A percentile compares a stretch with the other conserved stretches of the same genome.
These are phyloP conservation scores for Erodium maritimum DNA, from an alignment of 345 rosid species.

Conservation along the genomic window DNA sequence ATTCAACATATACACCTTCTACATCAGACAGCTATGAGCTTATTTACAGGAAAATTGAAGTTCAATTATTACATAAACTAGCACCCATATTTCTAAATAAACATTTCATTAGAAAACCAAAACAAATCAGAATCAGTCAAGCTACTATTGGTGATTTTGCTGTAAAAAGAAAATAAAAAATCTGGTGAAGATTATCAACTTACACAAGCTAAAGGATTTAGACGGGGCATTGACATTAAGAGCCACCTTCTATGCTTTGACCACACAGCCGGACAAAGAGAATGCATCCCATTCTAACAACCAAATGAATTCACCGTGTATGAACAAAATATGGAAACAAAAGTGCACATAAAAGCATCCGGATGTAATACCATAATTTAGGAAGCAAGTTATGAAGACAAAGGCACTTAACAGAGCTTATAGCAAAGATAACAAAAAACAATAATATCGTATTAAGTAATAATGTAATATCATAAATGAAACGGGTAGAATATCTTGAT, in stretches of 20 bases:
- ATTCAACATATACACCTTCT: not conserved
- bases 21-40: not conserved
- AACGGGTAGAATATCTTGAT: too few relatives aligned
- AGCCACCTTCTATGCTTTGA: constrained; percentile 97
- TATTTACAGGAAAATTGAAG: not conserved
- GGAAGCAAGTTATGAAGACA: too few relatives aligned
- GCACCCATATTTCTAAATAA: too few relatives aligned
- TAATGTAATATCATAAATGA: too few relatives aligned
- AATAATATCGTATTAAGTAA: too few relatives aligned
- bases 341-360: too few relatives aligned
- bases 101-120: too few relatives aligned
- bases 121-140: too few relatives aligned
- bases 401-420: too few relatives aligned
- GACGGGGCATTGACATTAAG: constrained; percentile 92
- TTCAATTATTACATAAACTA: too few relatives aligned
- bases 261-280: constrained; percentile 95
- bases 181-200: constrained; percentile 14
- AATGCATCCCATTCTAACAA: constrained; percentile 87
- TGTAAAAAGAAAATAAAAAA: not conserved
- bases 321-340: not conserved
- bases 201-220: constrained; percentile 86
- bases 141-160: too few relatives aligned
- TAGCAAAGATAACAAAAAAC: too few relatives aligned
- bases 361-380: not conserved
- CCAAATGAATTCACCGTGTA: constrained; percentile 1